Evolutionary conservation across 169 alveolate genomes (phyloP).

Genomic region (Plasmodium coatneyi): DNA sequence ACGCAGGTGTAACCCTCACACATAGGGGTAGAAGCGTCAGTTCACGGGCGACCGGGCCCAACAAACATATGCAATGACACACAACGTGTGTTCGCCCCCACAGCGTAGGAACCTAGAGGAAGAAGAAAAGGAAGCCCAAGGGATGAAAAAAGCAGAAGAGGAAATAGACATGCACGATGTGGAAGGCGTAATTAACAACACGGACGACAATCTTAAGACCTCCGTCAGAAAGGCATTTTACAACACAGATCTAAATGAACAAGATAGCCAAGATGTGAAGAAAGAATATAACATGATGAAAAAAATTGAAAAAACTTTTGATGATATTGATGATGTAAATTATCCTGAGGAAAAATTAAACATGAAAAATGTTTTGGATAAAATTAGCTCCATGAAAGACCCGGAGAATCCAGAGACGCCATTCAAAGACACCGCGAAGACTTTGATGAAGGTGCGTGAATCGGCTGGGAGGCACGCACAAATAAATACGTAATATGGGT

Average conservation of each 20-base stretch:
- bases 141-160: constrained; percentile 15
- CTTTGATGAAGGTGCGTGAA: constrained; percentile 40
- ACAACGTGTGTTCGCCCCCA: neutral
- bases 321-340: constrained; percentile 41
- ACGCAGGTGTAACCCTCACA: neutral
- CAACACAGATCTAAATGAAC: constrained; percentile 35
- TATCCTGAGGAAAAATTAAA: constrained; percentile 41
- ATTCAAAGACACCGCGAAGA: constrained; percentile 59
- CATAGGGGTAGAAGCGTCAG: neutral
- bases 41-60: neutral
- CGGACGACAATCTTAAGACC: constrained; percentile 27
- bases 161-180: constrained; percentile 31
- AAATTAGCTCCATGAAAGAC: constrained; percentile 59
- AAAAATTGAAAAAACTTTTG: constrained; percentile 61
- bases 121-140: constrained; percentile 24
- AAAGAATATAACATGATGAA: constrained; percentile 38
- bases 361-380: constrained; percentile 32
- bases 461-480: neutral
- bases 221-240: constrained; percentile 48
- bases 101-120: constrained; percentile 1
- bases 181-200: constrained; percentile 56
- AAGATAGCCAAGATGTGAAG: constrained; percentile 18
- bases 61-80: neutral
- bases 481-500: neutral
- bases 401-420: constrained; percentile 8